Conservation (phyloP, 73 alveolate species). For the Uronychia setigera region DNA sequence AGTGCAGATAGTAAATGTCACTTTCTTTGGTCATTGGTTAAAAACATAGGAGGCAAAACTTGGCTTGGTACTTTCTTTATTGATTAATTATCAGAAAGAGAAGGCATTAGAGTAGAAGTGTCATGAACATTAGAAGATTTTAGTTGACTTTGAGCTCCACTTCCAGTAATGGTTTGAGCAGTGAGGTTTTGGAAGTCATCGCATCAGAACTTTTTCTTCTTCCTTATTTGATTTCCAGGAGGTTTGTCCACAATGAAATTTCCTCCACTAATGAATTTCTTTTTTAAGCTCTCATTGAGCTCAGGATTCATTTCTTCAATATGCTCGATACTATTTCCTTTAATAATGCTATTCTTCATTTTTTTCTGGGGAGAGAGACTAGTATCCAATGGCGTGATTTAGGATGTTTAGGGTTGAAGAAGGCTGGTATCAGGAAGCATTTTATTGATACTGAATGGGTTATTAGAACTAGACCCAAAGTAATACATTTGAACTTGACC, state of each 20-base stretch:
- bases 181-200: too few species aligned
- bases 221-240: neutral
- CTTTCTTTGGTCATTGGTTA: neutral
- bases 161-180: too few species aligned
- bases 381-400: neutral
- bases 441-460: too few species aligned
- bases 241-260: neutral
- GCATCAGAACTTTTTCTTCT: neutral
- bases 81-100: neutral
- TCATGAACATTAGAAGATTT: neutral
- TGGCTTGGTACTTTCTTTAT: neutral
- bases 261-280: neutral
- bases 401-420: neutral
- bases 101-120: neutral
- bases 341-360: neutral
- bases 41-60: neutral
- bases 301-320: neutral
- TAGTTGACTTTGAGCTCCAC: too few species aligned
- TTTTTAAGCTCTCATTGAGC: neutral
- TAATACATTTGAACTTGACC: neutral
- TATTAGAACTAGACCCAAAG: neutral
- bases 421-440: too few species aligned
- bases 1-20: neutral
- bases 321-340: neutral
- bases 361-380: neutral